phyloP scores from a whole-genome alignment of 2,329 filamentous ascomycete species.

The Ophiostoma sp. region DNA sequence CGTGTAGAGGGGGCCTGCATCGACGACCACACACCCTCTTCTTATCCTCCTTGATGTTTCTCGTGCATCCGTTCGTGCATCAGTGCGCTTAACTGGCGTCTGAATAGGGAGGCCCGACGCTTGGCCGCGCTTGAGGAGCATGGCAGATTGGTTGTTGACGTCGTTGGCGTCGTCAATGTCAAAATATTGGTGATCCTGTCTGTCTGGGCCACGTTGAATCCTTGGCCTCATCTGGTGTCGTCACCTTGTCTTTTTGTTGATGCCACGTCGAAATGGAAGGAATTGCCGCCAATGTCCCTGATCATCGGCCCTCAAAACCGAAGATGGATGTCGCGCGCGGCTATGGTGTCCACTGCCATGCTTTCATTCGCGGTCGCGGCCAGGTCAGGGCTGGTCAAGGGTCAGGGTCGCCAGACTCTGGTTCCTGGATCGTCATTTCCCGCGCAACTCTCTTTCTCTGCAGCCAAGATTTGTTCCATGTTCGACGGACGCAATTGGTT shows the following conservation, averaged over 20 bases:
- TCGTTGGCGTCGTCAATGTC: not conserved
- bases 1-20: not conserved
- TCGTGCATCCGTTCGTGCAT: not conserved
- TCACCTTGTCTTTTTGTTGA: not conserved
- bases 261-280: not conserved
- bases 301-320: not conserved
- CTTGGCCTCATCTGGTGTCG: not conserved
- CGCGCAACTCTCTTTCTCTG: not conserved
- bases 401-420: not conserved
- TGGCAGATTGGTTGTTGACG: not conserved
- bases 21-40: not conserved
- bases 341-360: slow-evolving; percentile 5
- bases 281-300: not conserved
- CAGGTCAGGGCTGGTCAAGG: not conserved
- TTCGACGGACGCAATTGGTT: not conserved
- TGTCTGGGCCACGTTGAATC: not conserved
- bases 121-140: not conserved
- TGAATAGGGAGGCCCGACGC: not conserved
- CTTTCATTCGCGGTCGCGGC: not conserved
- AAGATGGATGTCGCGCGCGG: slow-evolving; percentile 3
- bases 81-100: not conserved
- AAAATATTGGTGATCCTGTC: not conserved
- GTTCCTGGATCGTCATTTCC: not conserved
- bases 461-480: not conserved
- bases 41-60: not conserved